phyloP scores from a whole-genome alignment of 208 protist genomes.

The Wallacemonas rigidus region DNA sequence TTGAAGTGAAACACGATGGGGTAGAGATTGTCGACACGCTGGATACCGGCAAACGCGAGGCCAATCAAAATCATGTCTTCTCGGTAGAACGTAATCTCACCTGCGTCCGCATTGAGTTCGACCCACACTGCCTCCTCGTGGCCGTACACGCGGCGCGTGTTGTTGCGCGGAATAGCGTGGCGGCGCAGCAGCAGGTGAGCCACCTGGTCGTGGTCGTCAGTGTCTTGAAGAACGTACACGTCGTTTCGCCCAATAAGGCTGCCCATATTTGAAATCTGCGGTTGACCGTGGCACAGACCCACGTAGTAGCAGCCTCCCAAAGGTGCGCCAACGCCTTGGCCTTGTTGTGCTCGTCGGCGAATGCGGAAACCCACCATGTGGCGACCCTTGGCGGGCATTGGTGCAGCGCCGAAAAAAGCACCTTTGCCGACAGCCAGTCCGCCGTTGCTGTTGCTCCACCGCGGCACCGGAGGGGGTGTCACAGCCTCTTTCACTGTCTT shows the following conservation, averaged over 20 bases:
- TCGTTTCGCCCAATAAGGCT: slow-evolving; percentile 74
- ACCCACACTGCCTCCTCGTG: slow-evolving; percentile 89
- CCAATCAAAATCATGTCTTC: slow-evolving; percentile 85
- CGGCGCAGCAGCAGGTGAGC: slow-evolving; percentile 66
- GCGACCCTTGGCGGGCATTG: slow-evolving; percentile 65
- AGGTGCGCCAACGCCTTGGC: slow-evolving; percentile 61
- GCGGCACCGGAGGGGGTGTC: slow-evolving; percentile 39
- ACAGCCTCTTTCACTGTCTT: slow-evolving; percentile 39
- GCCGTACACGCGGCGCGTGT: slow-evolving; percentile 77
- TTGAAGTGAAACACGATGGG: slow-evolving; percentile 91
- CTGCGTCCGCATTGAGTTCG: slow-evolving; percentile 85
- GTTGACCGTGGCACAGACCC: slow-evolving; percentile 76
- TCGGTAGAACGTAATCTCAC: slow-evolving; percentile 88
- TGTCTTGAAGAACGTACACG: slow-evolving; percentile 88
- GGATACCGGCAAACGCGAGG: slow-evolving; percentile 84
- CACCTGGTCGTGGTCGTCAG: slow-evolving; percentile 88
- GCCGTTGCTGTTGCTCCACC: slow-evolving; percentile 58
- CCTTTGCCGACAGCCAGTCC: slow-evolving; percentile 72
- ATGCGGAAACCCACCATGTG: slow-evolving; percentile 87
- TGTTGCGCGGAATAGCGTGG: slow-evolving; percentile 76
- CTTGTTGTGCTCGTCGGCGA: slow-evolving; percentile 57
- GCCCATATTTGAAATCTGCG: slow-evolving; percentile 62
- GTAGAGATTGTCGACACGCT: slow-evolving; percentile 72
- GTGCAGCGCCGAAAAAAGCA: slow-evolving; percentile 65
- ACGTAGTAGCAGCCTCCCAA: slow-evolving; percentile 91